These are phyloP conservation scores for Penicillium lividum DNA, from an alignment of 495 filamentous ascomycete genomes.

Conservation along the genomic window DNA sequence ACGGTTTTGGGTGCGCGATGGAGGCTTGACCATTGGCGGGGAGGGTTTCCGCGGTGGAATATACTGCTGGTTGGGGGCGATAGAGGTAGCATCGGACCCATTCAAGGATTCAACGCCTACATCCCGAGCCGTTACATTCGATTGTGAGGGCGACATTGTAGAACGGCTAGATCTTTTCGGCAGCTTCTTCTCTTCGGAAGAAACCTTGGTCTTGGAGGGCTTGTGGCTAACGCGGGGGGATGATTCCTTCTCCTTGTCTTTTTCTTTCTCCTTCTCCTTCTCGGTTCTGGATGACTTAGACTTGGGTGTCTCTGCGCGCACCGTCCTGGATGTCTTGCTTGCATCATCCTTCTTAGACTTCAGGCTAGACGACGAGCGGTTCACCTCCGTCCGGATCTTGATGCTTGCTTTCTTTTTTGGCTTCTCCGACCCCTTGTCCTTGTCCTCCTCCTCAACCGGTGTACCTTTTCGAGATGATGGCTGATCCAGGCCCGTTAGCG, in stretches of 20 bases:
- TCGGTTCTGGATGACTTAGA: constrained; percentile 27
- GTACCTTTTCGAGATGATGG: constrained; percentile 50
- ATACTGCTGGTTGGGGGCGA: constrained; percentile 60
- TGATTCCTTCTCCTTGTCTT: constrained; percentile 30
- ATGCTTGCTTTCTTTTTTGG: constrained; percentile 39
- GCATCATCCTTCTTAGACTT: constrained; percentile 41
- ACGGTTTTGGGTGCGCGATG: constrained; percentile 42
- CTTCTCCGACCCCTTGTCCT: constrained; percentile 41
- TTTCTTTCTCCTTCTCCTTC: not conserved
- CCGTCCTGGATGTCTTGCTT: constrained; percentile 41
- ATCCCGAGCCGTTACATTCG: constrained; percentile 42
- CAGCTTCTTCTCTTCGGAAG: constrained; percentile 32
- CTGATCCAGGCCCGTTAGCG: constrained; percentile 57
- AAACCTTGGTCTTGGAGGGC: constrained; percentile 34
- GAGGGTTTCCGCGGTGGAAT: constrained; percentile 41
- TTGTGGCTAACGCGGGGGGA: constrained; percentile 39
- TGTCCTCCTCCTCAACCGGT: constrained; percentile 37
- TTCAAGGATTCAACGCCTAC: constrained; percentile 45
- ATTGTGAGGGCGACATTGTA: constrained; percentile 36
- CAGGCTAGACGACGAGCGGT: constrained; percentile 45
- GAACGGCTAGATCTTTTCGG: constrained; percentile 40
- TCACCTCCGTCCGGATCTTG: constrained; percentile 39
- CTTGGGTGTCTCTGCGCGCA: constrained; percentile 46
- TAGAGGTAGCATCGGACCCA: constrained; percentile 66
- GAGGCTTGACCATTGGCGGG: constrained; percentile 37